Percentiles rank a stretch among this genome's conserved stretches.
These are phyloP conservation scores for Hypoxylon fragiforme DNA, from an alignment of 495 filamentous ascomycete genomes.

Conservation along the genomic window DNA sequence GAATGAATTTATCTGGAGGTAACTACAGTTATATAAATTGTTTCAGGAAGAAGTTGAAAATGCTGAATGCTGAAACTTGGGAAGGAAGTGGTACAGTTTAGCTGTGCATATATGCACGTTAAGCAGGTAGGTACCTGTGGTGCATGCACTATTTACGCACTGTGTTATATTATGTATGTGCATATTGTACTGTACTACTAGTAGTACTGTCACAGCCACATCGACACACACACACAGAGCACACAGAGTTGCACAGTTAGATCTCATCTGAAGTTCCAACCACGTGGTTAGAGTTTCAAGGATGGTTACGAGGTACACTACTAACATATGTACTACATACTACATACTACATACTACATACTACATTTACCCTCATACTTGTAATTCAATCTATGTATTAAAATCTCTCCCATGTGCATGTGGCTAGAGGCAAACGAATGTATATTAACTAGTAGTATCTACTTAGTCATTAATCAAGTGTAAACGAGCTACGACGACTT, in stretches of 20 bases:
- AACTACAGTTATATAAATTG: not conserved
- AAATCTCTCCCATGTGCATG: no score
- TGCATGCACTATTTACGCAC: no score
- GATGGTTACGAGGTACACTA: conserved; percentile 7
- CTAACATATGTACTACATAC: not conserved
- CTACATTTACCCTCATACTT: no score
- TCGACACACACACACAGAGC: no score
- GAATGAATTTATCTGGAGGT: no score
- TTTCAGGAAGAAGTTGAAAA: conserved; percentile 1
- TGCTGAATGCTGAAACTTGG: conserved; percentile 23
- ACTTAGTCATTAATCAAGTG: conserved; percentile 20
- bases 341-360: no score
- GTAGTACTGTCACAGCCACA: no score
- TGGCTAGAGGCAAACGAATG: conserved; percentile 29
- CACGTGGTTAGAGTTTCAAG: conserved; percentile 31
- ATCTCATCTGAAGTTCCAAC: conserved; percentile 15
- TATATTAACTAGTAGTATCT: conserved; percentile 24
- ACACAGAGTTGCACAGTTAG: no score
- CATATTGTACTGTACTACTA: no score
- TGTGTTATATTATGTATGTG: no score
- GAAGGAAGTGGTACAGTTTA: conserved; percentile 10
- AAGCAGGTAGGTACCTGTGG: conserved; percentile 2
- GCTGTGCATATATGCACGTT: not conserved
- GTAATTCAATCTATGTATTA: no score
- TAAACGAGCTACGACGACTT: conserved; percentile 8